These are phyloP conservation scores for Beauveria asiatica DNA, from an alignment of 2,329 filamentous ascomycete species.

Conservation along the genomic window DNA sequence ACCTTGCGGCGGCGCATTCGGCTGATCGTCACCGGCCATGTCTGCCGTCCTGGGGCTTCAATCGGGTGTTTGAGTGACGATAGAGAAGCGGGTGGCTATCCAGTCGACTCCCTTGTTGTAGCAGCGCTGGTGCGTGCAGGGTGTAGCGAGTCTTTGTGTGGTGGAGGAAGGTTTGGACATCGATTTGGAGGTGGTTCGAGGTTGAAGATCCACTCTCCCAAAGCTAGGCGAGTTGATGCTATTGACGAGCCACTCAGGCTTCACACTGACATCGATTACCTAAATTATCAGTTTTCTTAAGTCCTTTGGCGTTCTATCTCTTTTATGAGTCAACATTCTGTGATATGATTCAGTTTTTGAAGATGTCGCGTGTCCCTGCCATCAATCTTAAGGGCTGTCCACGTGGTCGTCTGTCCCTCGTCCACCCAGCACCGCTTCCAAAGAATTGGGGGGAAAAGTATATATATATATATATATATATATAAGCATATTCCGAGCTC, in stretches of 20 bases:
- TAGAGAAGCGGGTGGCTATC: not conserved
- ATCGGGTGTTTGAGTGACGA: not conserved
- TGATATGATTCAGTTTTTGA: too few relatives aligned
- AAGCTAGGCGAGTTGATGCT: not conserved
- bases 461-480: too few relatives aligned
- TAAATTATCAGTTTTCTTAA: too few relatives aligned
- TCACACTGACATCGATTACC: too few relatives aligned
- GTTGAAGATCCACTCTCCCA: constrained; percentile 4
- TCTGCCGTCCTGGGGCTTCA: not conserved
- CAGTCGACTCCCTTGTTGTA: not conserved
- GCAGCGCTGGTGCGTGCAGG: not conserved
- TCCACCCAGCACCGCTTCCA: not conserved
- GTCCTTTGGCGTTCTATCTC: too few relatives aligned
- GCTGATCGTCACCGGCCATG: constrained; percentile 1
- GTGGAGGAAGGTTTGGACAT: not conserved
- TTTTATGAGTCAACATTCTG: too few relatives aligned
- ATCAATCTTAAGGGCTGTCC: too few relatives aligned
- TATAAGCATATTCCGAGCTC: too few relatives aligned
- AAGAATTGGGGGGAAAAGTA: too few relatives aligned
- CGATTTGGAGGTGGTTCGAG: not conserved
- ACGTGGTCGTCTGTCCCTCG: not conserved
- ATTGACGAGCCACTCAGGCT: not conserved
- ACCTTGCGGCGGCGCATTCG: not conserved
- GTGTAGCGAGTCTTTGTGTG: not conserved
- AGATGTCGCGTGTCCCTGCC: too few relatives aligned